Percentiles rank a stretch among this genome's conserved stretches.
phyloP scores from a whole-genome alignment of 495 filamentous ascomycete species.

The Trichocladium uniseriatum region DNA sequence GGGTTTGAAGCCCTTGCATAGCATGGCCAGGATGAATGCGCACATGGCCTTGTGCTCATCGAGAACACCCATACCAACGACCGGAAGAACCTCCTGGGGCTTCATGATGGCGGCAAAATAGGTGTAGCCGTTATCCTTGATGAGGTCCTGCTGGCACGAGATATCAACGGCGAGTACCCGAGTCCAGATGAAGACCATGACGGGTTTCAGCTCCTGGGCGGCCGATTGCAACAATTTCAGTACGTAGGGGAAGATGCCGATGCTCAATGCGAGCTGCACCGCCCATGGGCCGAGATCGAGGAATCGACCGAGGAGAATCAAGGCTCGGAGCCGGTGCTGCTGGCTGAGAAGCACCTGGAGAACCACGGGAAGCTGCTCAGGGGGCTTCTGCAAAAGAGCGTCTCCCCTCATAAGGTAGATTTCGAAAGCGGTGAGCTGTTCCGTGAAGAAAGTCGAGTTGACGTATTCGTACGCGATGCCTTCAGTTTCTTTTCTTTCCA shows the following conservation, averaged over 20 bases:
- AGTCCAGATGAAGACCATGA: constrained; percentile 99
- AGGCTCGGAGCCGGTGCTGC: constrained; percentile 81
- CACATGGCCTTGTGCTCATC: constrained; percentile 98
- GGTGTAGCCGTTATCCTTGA: constrained; percentile 93
- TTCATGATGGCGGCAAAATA: constrained; percentile 92
- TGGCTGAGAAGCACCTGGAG: constrained; percentile 94
- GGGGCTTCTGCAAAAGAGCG: constrained; percentile 71
- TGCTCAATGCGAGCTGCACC: constrained; percentile 89
- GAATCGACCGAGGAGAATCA: constrained; percentile 90
- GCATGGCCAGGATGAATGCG: constrained; percentile 92
- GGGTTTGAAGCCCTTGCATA: constrained; percentile 86
- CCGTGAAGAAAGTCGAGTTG: constrained; percentile 91
- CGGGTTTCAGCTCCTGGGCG: constrained; percentile 87
- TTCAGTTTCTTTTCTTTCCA: constrained; percentile 61
- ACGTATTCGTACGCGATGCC: constrained; percentile 80
- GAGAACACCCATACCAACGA: constrained; percentile 70
- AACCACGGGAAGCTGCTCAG: constrained; percentile 92
- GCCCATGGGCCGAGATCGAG: constrained; percentile 95
- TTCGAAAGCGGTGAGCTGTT: constrained; percentile 95
- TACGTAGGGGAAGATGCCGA: constrained; percentile 98
- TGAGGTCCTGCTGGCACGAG: constrained; percentile 79
- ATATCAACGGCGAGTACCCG: constrained; percentile 92
- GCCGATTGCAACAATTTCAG: constrained; percentile 92
- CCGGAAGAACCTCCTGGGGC: constrained; percentile 69
- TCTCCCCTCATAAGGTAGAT: constrained; percentile 83